Base-by-base conservation (phyloP, 2,329 filamentous ascomycete species). In the Aspergillus caelatus region DNA sequence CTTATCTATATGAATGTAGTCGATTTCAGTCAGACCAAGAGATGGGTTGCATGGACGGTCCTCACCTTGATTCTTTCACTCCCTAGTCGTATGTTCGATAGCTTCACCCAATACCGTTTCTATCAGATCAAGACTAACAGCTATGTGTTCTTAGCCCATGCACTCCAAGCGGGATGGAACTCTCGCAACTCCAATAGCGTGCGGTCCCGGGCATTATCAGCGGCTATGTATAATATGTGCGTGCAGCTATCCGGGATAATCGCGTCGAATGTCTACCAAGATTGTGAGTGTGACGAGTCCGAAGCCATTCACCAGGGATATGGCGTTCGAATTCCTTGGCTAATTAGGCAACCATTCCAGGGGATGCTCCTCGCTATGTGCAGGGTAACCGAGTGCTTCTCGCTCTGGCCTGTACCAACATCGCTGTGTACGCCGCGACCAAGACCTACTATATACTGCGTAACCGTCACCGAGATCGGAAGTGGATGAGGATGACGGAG, bases 11-110 rank as follows among this genome's bases (percentile, higher is more conserved):
- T 87, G 32, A 75, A 85, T 34, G 77, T 79, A 0, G 72, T 86
- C 0, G 82, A 85, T 8, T 68, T 70, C 26, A 68, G 61, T 12
- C 74, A 80, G 12, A 80, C 80, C 1, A 78, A 80, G 16, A 81
- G 83, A 57, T 88, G 86, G 85, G 74, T 75, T 1, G 78, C 82
- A 2, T 88, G 81, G 75, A 75, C 76, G 0, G 72, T 87, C 16
- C 79, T 84, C 36, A 86, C 83, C 0, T 69, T 87, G 36, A 79
- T 86, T 26, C 79, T 83, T 2, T 80, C 82, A 1, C 83, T 84
- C 61, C 85, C 85, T 0, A 86, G 85, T 67, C 66, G 74, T 76
- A 63, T 28, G 43, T 57, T 58, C 45, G n/a, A 23, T 23, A 34
- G 10, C 4, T 28, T 8, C 26, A 21, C 7, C 36, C 11, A 9